phyloP scores from a whole-genome alignment of 140 eudicot species.

The Flaveria floridana region DNA sequence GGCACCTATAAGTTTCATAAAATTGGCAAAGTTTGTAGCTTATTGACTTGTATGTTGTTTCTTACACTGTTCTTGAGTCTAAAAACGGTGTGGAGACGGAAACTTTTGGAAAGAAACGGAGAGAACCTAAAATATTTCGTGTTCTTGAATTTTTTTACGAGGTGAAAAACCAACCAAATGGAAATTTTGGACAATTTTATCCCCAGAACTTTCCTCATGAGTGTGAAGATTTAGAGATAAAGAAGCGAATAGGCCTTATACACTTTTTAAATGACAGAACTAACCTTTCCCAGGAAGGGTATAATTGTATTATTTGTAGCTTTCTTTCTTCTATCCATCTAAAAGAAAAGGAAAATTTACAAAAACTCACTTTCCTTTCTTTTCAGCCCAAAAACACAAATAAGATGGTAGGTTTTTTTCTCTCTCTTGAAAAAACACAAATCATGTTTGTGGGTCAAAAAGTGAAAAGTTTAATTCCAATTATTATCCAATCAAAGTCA shows the following conservation, averaged over 20 bases:
- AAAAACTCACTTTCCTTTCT: neutral
- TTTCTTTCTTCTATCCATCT: neutral
- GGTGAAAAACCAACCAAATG: neutral
- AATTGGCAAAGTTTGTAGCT: neutral
- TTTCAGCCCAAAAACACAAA: neutral
- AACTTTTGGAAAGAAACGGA: neutral
- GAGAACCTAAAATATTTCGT: neutral
- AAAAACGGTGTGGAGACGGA: neutral
- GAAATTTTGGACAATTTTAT: neutral
- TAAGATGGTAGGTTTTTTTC: neutral
- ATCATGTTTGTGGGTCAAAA: neutral
- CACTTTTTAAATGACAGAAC: neutral
- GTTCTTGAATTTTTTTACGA: neutral
- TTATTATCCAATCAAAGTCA: neutral
- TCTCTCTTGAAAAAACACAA: neutral
- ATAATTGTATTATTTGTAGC: neutral
- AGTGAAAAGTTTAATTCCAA: neutral
- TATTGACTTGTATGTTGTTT: conserved; percentile 3
- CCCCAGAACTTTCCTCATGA: neutral
- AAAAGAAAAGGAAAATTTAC: neutral
- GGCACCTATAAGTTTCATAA: neutral
- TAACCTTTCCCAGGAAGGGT: neutral
- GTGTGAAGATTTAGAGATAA: neutral
- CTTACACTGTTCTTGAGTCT: neutral
- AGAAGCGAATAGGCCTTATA: neutral